Evolutionary conservation across 495 filamentous ascomycete species (phyloP).

Genomic region (Aeminium ludgeri): DNA sequence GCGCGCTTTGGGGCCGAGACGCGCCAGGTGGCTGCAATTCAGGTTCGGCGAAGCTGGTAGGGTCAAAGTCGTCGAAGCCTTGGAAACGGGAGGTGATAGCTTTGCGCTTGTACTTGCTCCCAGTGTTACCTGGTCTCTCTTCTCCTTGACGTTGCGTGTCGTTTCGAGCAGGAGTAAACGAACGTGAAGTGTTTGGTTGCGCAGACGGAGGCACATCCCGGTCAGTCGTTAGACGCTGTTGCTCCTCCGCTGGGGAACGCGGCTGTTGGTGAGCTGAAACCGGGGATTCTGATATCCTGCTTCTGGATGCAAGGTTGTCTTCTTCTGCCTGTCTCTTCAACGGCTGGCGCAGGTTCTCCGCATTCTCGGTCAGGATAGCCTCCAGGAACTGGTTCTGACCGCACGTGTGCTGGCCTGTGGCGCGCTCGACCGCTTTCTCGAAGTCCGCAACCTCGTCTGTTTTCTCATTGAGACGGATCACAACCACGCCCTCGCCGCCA

Average conservation of each 20-base stretch:
- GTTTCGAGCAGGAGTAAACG: too few relatives aligned
- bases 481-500: conserved; percentile 38
- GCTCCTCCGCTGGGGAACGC: too few relatives aligned
- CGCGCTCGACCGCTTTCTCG: conserved; percentile 44
- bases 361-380: conserved; percentile 65
- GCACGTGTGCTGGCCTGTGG: conserved; percentile 63
- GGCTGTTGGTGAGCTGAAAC: too few relatives aligned
- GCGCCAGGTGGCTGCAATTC: conserved; percentile 3
- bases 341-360: conserved; percentile 14
- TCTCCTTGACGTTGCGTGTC: background rate
- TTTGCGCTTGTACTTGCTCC: too few relatives aligned
- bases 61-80: conserved; percentile 48
- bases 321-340: background rate
- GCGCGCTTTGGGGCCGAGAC: conserved; percentile 6
- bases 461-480: conserved; percentile 55
- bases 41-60: conserved; percentile 19
- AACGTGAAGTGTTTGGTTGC: too few relatives aligned
- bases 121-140: background rate
- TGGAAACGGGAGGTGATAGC: conserved; percentile 39
- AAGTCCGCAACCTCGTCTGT: conserved; percentile 49
- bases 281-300: too few relatives aligned
- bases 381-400: conserved; percentile 88
- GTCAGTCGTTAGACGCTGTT: too few relatives aligned
- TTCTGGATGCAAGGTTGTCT: background rate
- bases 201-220: too few relatives aligned